Evolutionary conservation across 768 basidiomycete genomes (phyloP).

Genomic region (Lactarius sanguifluus): DNA sequence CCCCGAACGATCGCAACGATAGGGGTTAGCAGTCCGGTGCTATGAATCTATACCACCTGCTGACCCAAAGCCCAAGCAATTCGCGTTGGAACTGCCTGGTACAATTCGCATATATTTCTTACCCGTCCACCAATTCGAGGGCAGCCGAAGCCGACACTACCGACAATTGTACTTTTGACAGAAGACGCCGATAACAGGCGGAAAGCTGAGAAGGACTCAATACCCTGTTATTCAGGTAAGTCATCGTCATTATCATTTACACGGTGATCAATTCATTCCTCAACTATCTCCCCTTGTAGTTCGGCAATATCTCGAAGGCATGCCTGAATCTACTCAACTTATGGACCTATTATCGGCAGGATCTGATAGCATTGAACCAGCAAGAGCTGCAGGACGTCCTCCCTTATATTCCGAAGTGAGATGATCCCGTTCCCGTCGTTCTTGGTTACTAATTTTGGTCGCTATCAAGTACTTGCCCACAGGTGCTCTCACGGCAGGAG

Average conservation of each 20-base stretch:
- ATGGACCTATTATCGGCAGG: slow-evolving; percentile 82
- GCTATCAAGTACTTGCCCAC: slow-evolving; percentile 70
- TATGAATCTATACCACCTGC: neutral
- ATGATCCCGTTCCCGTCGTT: neutral
- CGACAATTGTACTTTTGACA: slow-evolving; percentile 77
- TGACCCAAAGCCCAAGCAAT: slow-evolving; percentile 61
- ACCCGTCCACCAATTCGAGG: slow-evolving; percentile 54
- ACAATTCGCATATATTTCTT: slow-evolving; percentile 65
- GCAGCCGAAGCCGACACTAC: slow-evolving; percentile 44
- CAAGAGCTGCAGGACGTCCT: slow-evolving; percentile 48
- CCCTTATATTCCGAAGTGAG: slow-evolving; percentile 76
- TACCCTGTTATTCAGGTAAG: slow-evolving; percentile 62
- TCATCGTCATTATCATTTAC: slow-evolving; percentile 9
- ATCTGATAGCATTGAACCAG: slow-evolving; percentile 62
- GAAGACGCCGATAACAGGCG: slow-evolving; percentile 85
- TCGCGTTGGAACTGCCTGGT: slow-evolving; percentile 85
- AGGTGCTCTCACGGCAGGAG: slow-evolving; percentile 70
- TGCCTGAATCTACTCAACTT: slow-evolving; percentile 62
- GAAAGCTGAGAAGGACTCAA: slow-evolving; percentile 66
- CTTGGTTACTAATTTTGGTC: neutral
- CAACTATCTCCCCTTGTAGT: slow-evolving; percentile 42
- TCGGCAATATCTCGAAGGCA: slow-evolving; percentile 76
- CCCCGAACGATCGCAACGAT: slow-evolving; percentile 93
- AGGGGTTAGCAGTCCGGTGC: slow-evolving; percentile 53
- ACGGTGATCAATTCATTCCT: neutral